Percentiles rank a stretch among this genome's conserved stretches.
These are phyloP conservation scores for Stevia rebaudiana DNA, from an alignment of 140 eudicot genomes.

Conservation along the genomic window DNA sequence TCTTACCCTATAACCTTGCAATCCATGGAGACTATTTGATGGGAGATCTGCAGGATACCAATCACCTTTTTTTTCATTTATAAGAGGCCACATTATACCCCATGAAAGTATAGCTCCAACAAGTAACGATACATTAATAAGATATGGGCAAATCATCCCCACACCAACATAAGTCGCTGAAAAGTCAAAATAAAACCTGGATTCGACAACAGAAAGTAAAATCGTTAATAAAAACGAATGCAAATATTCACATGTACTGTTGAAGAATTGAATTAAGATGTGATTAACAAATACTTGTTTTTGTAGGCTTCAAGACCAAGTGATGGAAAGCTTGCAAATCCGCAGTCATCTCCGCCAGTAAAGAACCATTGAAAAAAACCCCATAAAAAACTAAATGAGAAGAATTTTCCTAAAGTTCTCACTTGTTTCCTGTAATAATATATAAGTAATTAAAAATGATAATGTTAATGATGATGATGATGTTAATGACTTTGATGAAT, in stretches of 20 bases:
- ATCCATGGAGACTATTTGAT: constrained; percentile 56
- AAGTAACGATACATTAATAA: constrained; percentile 55
- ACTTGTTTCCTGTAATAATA: constrained; percentile 67
- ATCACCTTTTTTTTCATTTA: constrained; percentile 50
- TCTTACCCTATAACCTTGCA: constrained; percentile 83
- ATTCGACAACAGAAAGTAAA: background rate
- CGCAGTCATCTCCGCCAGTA: constrained; percentile 74
- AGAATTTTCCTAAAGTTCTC: constrained; percentile 66
- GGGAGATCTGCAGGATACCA: constrained; percentile 62
- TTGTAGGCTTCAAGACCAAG: constrained; percentile 66
- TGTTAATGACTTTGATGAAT: background rate
- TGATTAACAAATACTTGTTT: constrained; percentile 31
- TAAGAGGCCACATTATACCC: constrained; percentile 98
- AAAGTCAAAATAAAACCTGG: constrained; percentile 79
- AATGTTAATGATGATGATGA: background rate
- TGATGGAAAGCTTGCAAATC: constrained; percentile 60
- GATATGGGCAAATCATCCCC: constrained; percentile 82
- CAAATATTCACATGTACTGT: background rate
- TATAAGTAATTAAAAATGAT: background rate
- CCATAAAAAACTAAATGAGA: constrained; percentile 89
- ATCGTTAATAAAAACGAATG: background rate
- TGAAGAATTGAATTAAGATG: background rate
- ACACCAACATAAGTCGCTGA: constrained; percentile 89
- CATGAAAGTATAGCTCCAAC: constrained; percentile 82
- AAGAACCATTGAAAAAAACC: constrained; percentile 97